phyloP scores from a whole-genome alignment of 768 basidiomycete genomes.

The Naganishia antarctica region DNA sequence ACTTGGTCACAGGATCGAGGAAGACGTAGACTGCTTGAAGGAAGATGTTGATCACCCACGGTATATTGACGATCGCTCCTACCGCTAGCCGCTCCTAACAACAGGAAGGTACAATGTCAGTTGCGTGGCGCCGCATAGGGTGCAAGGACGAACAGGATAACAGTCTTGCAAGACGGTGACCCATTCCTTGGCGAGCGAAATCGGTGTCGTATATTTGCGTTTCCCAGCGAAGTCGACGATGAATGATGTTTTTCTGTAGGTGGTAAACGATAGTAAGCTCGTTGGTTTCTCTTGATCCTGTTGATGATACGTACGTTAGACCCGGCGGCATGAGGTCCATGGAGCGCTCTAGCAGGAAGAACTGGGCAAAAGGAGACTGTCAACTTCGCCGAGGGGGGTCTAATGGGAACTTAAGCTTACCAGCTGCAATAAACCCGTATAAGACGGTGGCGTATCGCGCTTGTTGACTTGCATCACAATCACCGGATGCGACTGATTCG shows the following conservation, averaged over 20 bases:
- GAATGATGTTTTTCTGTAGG: slow-evolving; percentile 34
- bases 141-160: slow-evolving; percentile 19
- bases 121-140: too few relatives aligned
- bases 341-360: slow-evolving; percentile 42
- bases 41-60: slow-evolving; percentile 30
- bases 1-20: slow-evolving; percentile 34
- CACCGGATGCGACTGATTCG: slow-evolving; percentile 34
- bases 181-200: slow-evolving; percentile 26
- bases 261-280: not conserved
- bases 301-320: slow-evolving; percentile 33
- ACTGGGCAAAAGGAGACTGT: not conserved
- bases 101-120: not conserved
- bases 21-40: slow-evolving; percentile 46
- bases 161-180: slow-evolving; percentile 23
- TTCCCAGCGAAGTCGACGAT: slow-evolving; percentile 46
- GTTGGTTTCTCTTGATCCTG: not conserved
- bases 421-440: slow-evolving; percentile 36
- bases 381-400: too few relatives aligned
- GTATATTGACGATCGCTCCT: slow-evolving; percentile 26
- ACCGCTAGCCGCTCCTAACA: slow-evolving; percentile 27
- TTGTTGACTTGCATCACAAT: slow-evolving; percentile 42
- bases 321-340: slow-evolving; percentile 44
- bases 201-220: slow-evolving; percentile 24
- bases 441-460: slow-evolving; percentile 26
- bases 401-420: too few relatives aligned